A percentile compares a stretch with the other conserved stretches of the same genome.
These are phyloP conservation scores for Globisporangium echinulatum DNA, from an alignment of 352 stramenopile genomes.

Conservation along the genomic window DNA sequence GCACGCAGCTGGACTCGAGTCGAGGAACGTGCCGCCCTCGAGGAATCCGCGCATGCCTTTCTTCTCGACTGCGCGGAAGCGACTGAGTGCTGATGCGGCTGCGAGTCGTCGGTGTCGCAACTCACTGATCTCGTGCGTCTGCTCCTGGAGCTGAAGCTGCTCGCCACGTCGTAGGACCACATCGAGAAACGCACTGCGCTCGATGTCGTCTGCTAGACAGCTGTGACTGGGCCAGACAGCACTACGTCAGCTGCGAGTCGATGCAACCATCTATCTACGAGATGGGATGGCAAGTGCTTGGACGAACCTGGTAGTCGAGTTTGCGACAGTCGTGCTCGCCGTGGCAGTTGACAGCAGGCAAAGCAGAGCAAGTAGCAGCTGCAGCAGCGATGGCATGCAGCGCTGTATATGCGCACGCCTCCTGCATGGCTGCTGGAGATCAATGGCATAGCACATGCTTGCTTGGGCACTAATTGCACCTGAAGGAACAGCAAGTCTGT, in stretches of 20 bases:
- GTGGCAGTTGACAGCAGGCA: neutral
- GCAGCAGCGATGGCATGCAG: too few species aligned
- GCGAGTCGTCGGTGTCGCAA: constrained; percentile 1
- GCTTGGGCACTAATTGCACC: too few species aligned
- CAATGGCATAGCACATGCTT: neutral
- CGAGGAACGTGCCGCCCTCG: constrained; percentile 38
- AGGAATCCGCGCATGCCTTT: constrained; percentile 56
- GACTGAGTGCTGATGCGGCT: constrained; percentile 12
- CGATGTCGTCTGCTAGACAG: neutral
- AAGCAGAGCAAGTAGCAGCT: neutral
- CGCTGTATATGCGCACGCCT: neutral
- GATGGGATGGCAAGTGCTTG: neutral
- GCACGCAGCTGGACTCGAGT: constrained; percentile 28
- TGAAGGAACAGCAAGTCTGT: too few species aligned
- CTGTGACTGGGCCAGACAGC: neutral
- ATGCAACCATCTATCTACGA: too few species aligned
- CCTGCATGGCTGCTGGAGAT: neutral
- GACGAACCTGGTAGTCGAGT: neutral
- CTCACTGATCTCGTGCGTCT: neutral
- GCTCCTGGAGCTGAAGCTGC: neutral
- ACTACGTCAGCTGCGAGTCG: too few species aligned
- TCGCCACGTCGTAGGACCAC: neutral
- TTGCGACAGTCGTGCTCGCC: neutral
- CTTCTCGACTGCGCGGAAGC: constrained; percentile 32
- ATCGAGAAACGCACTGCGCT: neutral